Conservation (phyloP, 2,329 filamentous ascomycete species). For the Ceratocystis ficicola region DNA sequence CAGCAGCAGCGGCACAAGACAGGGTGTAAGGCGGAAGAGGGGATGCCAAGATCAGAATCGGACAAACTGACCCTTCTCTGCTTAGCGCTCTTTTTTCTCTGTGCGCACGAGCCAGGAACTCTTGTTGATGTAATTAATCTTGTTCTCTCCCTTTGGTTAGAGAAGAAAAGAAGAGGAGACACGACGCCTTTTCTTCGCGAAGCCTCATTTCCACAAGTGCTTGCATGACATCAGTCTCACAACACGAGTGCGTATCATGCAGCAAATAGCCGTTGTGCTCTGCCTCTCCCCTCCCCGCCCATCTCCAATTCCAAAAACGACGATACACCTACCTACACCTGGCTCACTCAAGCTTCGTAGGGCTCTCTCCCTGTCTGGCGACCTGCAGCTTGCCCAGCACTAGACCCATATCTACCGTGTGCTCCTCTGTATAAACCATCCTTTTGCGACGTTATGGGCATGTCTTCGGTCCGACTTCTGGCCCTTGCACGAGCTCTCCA, state of each 20-base stretch:
- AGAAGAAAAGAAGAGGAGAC: not conserved
- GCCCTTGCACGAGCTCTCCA: slow-evolving; percentile 5
- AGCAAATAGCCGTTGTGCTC: not conserved
- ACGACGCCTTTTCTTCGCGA: not conserved
- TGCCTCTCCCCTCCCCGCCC: not conserved
- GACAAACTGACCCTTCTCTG: not conserved
- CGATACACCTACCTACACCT: too few relatives aligned
- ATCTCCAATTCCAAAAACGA: not conserved
- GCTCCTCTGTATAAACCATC: not conserved
- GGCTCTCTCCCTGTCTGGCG: not conserved
- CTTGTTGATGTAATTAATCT: not conserved
- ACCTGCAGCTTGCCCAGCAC: not conserved
- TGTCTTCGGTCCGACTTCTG: slow-evolving; percentile 10
- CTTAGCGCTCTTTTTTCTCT: not conserved
- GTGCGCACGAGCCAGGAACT: slow-evolving; percentile 2
- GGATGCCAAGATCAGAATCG: not conserved
- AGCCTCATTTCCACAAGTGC: not conserved
- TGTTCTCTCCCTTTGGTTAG: not conserved
- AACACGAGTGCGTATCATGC: not conserved
- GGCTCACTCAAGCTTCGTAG: not conserved
- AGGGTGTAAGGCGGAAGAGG: not conserved
- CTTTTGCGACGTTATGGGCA: not conserved
- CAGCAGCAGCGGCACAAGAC: not conserved
- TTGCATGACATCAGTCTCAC: not conserved
- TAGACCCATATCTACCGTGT: not conserved